Percentiles rank a stretch among this genome's conserved stretches.
These are phyloP conservation scores for Diplotaxis tenuifolia DNA, from an alignment of 345 rosid species.

Conservation along the genomic window DNA sequence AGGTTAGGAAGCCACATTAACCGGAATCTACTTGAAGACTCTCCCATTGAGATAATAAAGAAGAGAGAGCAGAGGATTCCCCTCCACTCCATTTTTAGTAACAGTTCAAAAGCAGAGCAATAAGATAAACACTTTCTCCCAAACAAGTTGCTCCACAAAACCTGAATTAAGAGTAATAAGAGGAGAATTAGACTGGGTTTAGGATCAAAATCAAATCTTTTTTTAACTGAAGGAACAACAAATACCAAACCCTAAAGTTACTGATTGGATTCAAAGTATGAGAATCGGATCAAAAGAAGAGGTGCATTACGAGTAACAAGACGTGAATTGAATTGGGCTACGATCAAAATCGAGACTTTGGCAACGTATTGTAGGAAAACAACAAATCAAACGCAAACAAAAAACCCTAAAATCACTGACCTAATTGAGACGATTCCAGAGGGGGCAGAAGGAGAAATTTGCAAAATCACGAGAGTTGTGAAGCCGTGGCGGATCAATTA, in stretches of 20 bases:
- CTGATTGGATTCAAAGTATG: not conserved
- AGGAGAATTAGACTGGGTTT: no score
- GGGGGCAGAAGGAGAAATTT: not conserved
- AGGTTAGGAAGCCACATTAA: conserved; percentile 45
- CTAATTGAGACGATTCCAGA: not conserved
- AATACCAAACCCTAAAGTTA: not conserved
- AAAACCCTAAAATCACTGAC: not conserved
- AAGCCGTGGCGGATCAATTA: not conserved
- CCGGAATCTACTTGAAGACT: conserved; percentile 51
- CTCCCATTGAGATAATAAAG: conserved; percentile 54
- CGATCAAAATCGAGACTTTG: not conserved
- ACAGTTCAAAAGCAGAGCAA: no score
- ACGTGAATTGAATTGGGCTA: not conserved
- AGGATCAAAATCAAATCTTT: no score
- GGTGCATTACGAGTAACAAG: not conserved
- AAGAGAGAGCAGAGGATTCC: conserved; percentile 48
- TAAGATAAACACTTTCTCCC: not conserved
- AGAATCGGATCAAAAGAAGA: not conserved
- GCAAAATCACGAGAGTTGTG: not conserved
- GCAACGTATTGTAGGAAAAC: not conserved
- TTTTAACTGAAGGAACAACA: no score
- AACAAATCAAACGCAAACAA: not conserved
- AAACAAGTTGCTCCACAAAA: not conserved
- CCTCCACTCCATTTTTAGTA: conserved; percentile 60
- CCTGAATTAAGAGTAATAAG: no score